A percentile compares a stretch with the other conserved stretches of the same genome.
Conservation (phyloP, 1,284 basidiomycete genomes). For the Cystobasidiaceae sp. region DNA sequence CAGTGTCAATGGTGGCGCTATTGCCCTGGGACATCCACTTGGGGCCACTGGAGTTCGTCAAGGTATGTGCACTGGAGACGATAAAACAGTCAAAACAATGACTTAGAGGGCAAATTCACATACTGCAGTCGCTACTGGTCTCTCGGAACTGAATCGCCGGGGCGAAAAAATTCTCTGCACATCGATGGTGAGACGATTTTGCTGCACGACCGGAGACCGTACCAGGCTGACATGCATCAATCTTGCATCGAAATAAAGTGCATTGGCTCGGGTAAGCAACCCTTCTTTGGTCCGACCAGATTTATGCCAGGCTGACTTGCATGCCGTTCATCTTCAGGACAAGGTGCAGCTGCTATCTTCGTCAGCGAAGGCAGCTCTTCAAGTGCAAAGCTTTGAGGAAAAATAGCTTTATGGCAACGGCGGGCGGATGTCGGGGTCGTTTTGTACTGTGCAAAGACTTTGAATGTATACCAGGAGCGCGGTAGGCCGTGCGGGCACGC, state of each 20-base stretch:
- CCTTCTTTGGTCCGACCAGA: too few relatives aligned
- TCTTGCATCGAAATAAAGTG: constrained; percentile 48
- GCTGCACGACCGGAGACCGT: not conserved
- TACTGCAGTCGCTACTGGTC: constrained; percentile 65
- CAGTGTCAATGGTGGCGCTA: constrained; percentile 50
- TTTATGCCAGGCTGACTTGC: too few relatives aligned
- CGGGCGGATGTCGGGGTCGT: too few relatives aligned
- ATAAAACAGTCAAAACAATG: not conserved
- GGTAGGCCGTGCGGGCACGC: too few relatives aligned
- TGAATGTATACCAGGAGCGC: too few relatives aligned
- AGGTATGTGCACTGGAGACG: not conserved
- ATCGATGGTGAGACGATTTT: constrained; percentile 55
- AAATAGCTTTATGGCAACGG: too few relatives aligned
- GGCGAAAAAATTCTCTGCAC: constrained; percentile 75
- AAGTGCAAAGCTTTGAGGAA: not conserved
- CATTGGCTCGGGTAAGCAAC: constrained; percentile 59
- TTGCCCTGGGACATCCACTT: constrained; percentile 49
- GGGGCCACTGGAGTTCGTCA: constrained; percentile 63
- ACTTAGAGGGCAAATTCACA: constrained; percentile 58
- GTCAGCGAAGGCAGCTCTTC: not conserved
- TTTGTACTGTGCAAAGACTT: too few relatives aligned
- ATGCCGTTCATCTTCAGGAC: too few relatives aligned
- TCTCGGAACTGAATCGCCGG: constrained; percentile 72
- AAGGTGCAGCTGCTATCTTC: constrained; percentile 23
- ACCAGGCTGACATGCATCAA: not conserved